These are phyloP conservation scores for Exophiala alcalophila DNA, from an alignment of 2,329 filamentous ascomycete genomes.

Conservation along the genomic window DNA sequence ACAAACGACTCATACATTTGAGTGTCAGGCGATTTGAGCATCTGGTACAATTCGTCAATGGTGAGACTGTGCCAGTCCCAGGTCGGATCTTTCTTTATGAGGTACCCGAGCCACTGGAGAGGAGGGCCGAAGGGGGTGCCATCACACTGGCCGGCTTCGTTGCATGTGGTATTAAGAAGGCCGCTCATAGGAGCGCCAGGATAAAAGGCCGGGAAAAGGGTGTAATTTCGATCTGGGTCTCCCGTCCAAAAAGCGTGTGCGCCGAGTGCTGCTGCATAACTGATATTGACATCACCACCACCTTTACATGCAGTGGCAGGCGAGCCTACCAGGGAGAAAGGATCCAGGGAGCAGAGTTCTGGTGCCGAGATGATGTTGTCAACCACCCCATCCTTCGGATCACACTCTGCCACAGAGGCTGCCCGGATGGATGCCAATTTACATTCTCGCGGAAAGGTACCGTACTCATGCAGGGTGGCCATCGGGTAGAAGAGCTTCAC, in stretches of 20 bases:
- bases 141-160: no score
- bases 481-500: slow-evolving; percentile 1
- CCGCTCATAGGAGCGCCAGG: no score
- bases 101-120: no score
- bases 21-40: no score
- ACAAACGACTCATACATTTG: no score
- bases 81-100: no score
- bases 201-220: no score
- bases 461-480: neutral
- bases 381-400: slow-evolving; percentile 29
- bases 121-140: no score
- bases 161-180: no score
- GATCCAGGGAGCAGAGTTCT: slow-evolving; percentile 19
- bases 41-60: no score
- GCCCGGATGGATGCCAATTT: slow-evolving; percentile 37
- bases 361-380: slow-evolving; percentile 31
- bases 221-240: no score
- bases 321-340: slow-evolving; percentile 6
- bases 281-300: neutral
- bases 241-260: neutral
- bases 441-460: slow-evolving; percentile 29
- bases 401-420: slow-evolving; percentile 36
- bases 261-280: neutral
- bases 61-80: no score
- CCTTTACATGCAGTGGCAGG: neutral